Conservation (phyloP, 768 basidiomycete species). For the Lactarius pseudohatsudake region DNA sequence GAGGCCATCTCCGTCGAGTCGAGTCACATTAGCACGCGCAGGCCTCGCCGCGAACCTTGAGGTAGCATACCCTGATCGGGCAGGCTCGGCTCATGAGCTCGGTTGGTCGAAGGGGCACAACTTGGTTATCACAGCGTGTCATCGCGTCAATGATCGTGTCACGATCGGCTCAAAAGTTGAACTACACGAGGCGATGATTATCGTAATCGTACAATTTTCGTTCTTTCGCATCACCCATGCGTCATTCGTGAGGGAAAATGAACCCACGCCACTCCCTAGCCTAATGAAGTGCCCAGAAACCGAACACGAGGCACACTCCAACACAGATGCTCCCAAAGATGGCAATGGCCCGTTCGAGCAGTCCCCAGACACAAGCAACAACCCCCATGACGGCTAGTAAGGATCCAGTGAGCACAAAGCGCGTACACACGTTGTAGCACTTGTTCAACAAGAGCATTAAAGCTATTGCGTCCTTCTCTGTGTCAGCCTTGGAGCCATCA, state of each 20-base stretch:
- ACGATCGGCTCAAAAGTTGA: constrained; percentile 8
- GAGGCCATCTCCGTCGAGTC: background rate
- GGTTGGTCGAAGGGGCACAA: background rate
- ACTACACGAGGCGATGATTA: constrained; percentile 20
- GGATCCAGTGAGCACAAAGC: constrained; percentile 19
- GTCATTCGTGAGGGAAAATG: constrained; percentile 1
- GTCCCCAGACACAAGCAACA: constrained; percentile 13
- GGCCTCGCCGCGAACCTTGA: constrained; percentile 14
- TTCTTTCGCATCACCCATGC: constrained; percentile 3
- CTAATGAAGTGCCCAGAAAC: constrained; percentile 18
- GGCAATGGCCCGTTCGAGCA: constrained; percentile 9
- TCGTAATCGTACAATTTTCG: constrained; percentile 14
- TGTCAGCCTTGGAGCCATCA: background rate
- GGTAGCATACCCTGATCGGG: constrained; percentile 25
- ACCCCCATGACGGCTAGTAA: constrained; percentile 13
- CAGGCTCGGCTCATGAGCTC: constrained; percentile 20
- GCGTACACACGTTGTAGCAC: constrained; percentile 13
- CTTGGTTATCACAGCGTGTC: constrained; percentile 3
- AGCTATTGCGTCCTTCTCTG: background rate
- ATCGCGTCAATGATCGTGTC: constrained; percentile 8
- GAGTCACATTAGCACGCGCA: constrained; percentile 24
- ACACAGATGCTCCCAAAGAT: constrained; percentile 22
- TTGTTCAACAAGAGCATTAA: constrained; percentile 13
- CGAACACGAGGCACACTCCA: constrained; percentile 16
- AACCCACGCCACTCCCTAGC: constrained; percentile 1